Base-by-base conservation (phyloP, 345 rosid species). In the Lagerstroemia speciosa region DNA sequence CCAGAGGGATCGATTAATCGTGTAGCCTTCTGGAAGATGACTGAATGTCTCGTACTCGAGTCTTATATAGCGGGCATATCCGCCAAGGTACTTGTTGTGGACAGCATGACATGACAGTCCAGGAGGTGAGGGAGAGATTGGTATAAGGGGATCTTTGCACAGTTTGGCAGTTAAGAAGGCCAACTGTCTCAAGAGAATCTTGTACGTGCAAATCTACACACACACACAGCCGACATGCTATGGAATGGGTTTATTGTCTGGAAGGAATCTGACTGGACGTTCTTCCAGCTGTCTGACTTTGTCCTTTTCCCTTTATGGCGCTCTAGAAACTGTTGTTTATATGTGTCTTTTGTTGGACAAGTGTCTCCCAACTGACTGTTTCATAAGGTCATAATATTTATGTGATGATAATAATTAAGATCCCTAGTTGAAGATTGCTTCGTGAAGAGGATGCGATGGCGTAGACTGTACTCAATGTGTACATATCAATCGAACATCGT, bases 131-230 rank as follows among this genome's bases (percentile, higher is more conserved):
- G 31, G 14, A 6, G 14, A 22, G 1, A 22, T 3, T 19, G 8
- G 17, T 2, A 30, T 30, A 6, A n/a, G n/a, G n/a, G n/a, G n/a
- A n/a, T n/a, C 50, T 67, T 20, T 15, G 38, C 52, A 30, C 58
- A 48, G 61, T 62, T 29, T 31, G 64, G 65, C 37, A 36, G 71
- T 57, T 57, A 36, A n/a, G 62, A n/a, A n/a, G n/a, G 65, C 71
- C 71, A 69, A 69, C 71, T 10, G 65, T 57, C 71, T 58, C 1
- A 24, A 52, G 26, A 58, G 62, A 57, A 57, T 19, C 71, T 26
- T 38, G 12, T 38, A 38, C 12, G 6, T 8, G 12, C 43, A 38
- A 14, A 38, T 38, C 7, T 8, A 38, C 15, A 45, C 50, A 45
- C 4, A 45, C 50, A 45, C 15, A 45, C 16, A 45, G 16, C 11